Conservation (phyloP, 495 filamentous ascomycete species). For the Rostrohypoxylon terebratum region DNA sequence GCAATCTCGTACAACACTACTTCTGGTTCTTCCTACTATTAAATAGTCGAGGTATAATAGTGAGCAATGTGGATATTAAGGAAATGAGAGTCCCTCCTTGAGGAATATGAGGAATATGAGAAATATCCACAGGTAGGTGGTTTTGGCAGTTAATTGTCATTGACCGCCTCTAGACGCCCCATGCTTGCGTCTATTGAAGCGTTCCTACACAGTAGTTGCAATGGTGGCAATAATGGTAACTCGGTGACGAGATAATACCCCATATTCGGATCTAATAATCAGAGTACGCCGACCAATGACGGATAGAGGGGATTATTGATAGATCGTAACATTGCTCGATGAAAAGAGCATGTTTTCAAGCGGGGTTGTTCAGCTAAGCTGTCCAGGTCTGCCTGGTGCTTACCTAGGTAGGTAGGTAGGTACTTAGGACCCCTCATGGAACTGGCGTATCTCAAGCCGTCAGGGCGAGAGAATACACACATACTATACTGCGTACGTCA, state of each 20-base stretch:
- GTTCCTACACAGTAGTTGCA: constrained; percentile 8
- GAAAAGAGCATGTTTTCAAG: not conserved
- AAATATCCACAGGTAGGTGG: constrained; percentile 24
- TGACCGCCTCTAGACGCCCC: constrained; percentile 36
- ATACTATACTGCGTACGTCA: no score
- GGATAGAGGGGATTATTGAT: constrained; percentile 1
- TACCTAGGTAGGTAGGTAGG: no score
- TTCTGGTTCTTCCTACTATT: not conserved
- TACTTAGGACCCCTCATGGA: not conserved
- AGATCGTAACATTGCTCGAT: constrained; percentile 6
- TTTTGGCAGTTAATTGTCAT: constrained; percentile 21
- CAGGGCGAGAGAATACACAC: constrained; percentile 8
- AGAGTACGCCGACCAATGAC: constrained; percentile 14
- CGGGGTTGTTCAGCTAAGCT: constrained; percentile 2
- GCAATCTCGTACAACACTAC: constrained; percentile 10
- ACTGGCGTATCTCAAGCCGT: constrained; percentile 7
- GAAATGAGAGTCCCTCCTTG: constrained; percentile 23
- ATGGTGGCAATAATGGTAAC: constrained; percentile 23
- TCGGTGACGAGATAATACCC: constrained; percentile 15
- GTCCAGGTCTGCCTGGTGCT: not conserved
- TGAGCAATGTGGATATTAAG: constrained; percentile 26
- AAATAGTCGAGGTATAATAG: constrained; percentile 15
- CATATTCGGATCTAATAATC: constrained; percentile 31
- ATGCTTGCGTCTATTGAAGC: constrained; percentile 27
- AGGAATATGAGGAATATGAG: constrained; percentile 1